Base-by-base conservation (phyloP, 768 basidiomycete species). In the Cantharellus anzutake region DNA sequence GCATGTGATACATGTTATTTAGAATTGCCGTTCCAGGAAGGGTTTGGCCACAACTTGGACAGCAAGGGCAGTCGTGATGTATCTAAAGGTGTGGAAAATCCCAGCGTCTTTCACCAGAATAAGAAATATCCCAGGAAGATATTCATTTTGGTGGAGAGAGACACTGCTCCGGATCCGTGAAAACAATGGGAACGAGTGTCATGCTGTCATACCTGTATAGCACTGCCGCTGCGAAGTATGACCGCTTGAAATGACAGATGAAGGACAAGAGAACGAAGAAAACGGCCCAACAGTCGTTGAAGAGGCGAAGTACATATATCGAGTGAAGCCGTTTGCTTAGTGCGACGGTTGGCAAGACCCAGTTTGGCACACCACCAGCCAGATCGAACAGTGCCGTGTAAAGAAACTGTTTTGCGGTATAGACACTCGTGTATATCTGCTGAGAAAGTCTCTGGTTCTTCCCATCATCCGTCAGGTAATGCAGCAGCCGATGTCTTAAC, bases 321-420 rank as follows among this genome's bases (percentile, higher is more conserved):
- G 94, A 97, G 67, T 97, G 94, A 2, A 94, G 74, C 58, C 96
- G 77, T 71, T 97, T 98, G 77, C 90, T 93, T 50, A 96, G 73
- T 0, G 84, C 81, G 5, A 98, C 74, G 4, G 87, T 69, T 5
- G 88, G 66, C 42, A 87, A 56, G 4, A 78, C 70, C 82, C 82
- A 86, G 69, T 88, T 90, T 14, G 86, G 82, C 5, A 81, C 68
- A n/a, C n/a, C n/a, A 29, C 77, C 76, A 37, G 79, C 79, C 62
- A 74, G 73, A 38, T 70, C 67, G 69, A 93, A 96, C 44, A 94
- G 81, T 20, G 72, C 75, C 63, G 80, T 83, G 4, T 82, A 77
- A 37, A 88, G 68, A 4, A 75, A 59, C 41, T 93, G 74, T 2
- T 82, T 84, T 2, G 70, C 61, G 39, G 90, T 65, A 69, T 97